A percentile compares a stretch with the other conserved stretches of the same genome.
phyloP scores from a whole-genome alignment of 1,284 basidiomycete species.

The Austroboletus sp. region DNA sequence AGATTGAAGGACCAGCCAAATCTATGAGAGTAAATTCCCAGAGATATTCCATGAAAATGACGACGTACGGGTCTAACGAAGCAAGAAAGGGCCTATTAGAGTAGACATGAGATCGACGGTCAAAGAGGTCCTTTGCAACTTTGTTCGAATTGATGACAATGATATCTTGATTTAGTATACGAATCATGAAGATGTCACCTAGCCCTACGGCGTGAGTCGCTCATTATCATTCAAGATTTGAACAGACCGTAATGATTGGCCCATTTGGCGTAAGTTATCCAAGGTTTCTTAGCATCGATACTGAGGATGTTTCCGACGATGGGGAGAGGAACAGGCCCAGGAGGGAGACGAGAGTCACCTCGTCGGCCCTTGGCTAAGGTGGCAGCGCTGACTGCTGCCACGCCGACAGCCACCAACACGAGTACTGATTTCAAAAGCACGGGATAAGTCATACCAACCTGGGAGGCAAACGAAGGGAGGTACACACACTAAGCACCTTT shows the following conservation, averaged over 20 bases:
- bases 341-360: conserved; percentile 13
- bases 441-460: conserved; percentile 4
- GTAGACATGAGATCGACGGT: conserved; percentile 22
- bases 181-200: conserved; percentile 22
- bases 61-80: conserved; percentile 18
- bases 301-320: conserved; percentile 19
- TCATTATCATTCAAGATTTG: not conserved
- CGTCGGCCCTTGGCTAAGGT: conserved; percentile 8
- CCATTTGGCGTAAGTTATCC: conserved; percentile 22
- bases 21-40: conserved; percentile 10
- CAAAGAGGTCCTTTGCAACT: conserved; percentile 23
- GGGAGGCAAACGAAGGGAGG: not conserved
- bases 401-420: not conserved
- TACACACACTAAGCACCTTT: too few species aligned
- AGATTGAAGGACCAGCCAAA: conserved; percentile 26
- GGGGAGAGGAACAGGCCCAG: conserved; percentile 21
- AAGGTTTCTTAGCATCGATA: conserved; percentile 20
- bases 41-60: not conserved
- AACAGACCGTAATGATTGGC: conserved; percentile 15
- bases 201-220: not conserved
- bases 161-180: conserved; percentile 21
- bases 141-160: conserved; percentile 22
- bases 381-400: not conserved
- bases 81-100: conserved; percentile 26
- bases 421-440: not conserved